These are phyloP conservation scores for Zymoseptoria passerinii DNA, from an alignment of 2,329 filamentous ascomycete genomes.

Conservation along the genomic window DNA sequence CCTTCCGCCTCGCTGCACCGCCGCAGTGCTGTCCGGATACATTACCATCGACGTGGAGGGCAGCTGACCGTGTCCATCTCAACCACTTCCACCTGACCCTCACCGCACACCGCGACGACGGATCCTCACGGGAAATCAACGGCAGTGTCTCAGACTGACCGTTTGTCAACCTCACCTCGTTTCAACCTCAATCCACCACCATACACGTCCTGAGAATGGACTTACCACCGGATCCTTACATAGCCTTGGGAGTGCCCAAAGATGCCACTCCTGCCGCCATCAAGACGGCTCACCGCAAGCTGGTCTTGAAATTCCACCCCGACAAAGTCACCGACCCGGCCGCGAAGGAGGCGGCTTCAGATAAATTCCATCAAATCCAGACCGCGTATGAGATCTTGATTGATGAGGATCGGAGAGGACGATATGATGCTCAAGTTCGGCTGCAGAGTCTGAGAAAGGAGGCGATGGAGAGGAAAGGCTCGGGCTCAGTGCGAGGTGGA, in stretches of 20 bases:
- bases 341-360: conserved; percentile 67
- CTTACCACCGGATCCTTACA: conserved; percentile 67
- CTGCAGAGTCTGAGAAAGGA: conserved; percentile 57
- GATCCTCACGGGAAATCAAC: neutral
- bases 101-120: neutral
- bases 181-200: neutral
- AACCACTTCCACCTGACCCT: neutral
- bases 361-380: conserved; percentile 87
- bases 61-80: neutral
- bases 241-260: conserved; percentile 64
- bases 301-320: conserved; percentile 73
- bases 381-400: conserved; percentile 85
- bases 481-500: conserved; percentile 11
- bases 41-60: neutral
- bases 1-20: neutral
- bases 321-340: conserved; percentile 60
- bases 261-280: conserved; percentile 69
- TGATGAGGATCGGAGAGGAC: conserved; percentile 61
- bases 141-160: neutral
- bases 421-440: conserved; percentile 70
- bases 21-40: neutral
- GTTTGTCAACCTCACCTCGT: neutral
- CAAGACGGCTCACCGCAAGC: conserved; percentile 85
- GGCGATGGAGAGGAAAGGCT: conserved; percentile 35
- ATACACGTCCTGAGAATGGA: conserved; percentile 1